Conservation (phyloP, 2,329 filamentous ascomycete genomes). For the Aureobasidium sp. region DNA sequence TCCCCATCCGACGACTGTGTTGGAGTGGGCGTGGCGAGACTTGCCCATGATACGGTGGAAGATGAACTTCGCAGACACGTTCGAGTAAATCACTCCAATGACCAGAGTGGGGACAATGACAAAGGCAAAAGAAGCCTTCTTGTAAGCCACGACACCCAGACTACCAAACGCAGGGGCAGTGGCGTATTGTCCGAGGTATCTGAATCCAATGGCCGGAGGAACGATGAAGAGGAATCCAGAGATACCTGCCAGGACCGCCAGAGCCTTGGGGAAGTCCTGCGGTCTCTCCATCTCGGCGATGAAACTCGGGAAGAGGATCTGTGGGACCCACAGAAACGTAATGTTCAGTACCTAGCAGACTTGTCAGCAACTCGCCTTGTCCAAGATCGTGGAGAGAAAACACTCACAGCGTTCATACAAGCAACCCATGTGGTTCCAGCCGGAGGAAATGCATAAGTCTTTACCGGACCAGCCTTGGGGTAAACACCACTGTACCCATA, state of each 20-base stretch:
- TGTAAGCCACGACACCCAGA: slow-evolving; percentile 36
- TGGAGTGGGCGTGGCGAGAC: slow-evolving; percentile 38
- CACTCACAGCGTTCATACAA: slow-evolving; percentile 44
- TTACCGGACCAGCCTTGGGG: slow-evolving; percentile 35
- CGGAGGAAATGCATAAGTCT: slow-evolving; percentile 40
- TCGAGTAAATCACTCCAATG: slow-evolving; percentile 43
- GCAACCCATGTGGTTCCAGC: slow-evolving; percentile 39
- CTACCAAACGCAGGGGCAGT: slow-evolving; percentile 43
- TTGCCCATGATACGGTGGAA: slow-evolving; percentile 36
- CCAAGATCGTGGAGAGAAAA: too few relatives aligned
- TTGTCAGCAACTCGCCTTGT: background rate
- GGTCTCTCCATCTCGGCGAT: slow-evolving; percentile 43
- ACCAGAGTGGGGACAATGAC: slow-evolving; percentile 43
- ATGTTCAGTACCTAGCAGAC: slow-evolving; percentile 31
- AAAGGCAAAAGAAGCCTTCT: slow-evolving; percentile 42
- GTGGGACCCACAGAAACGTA: slow-evolving; percentile 43
- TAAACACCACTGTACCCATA: slow-evolving; percentile 40
- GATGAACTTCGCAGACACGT: slow-evolving; percentile 41
- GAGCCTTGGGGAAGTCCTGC: slow-evolving; percentile 43
- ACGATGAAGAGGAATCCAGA: slow-evolving; percentile 42
- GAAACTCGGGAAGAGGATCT: slow-evolving; percentile 45
- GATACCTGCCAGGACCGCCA: slow-evolving; percentile 38
- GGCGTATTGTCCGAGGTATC: slow-evolving; percentile 41
- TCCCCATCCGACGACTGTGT: slow-evolving; percentile 41
- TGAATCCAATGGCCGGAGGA: slow-evolving; percentile 41